phyloP scores from a whole-genome alignment of 2,329 filamentous ascomycete species.

The Colletotrichum godetiae region DNA sequence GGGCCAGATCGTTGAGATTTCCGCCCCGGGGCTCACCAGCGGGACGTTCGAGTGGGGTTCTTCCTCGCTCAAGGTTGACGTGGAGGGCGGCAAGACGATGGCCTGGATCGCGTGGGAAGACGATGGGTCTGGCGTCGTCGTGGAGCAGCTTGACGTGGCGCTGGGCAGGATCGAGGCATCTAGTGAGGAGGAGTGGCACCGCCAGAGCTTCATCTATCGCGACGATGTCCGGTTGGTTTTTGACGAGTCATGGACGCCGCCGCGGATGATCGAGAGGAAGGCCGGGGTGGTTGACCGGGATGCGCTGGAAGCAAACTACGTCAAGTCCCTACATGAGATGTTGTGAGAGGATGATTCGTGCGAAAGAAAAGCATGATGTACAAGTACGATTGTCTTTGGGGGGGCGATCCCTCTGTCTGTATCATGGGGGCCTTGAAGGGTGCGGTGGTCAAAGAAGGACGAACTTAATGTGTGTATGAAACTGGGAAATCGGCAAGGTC shows the following conservation, averaged over 20 bases:
- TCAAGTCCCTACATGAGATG: neutral
- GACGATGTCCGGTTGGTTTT: conserved; percentile 28
- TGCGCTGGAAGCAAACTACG: conserved; percentile 37
- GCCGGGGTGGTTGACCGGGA: conserved; percentile 35
- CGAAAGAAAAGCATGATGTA: neutral
- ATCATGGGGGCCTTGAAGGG: neutral
- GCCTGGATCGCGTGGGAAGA: conserved; percentile 34
- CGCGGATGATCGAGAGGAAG: conserved; percentile 23
- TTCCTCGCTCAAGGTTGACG: conserved; percentile 9
- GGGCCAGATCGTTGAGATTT: conserved; percentile 33
- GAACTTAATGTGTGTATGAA: conserved; percentile 10
- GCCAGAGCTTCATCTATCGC: conserved; percentile 33
- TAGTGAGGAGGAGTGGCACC: conserved; percentile 34
- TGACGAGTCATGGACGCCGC: conserved; percentile 25
- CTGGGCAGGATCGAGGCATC: conserved; percentile 23
- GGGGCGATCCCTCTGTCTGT: neutral
- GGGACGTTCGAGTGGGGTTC: conserved; percentile 38
- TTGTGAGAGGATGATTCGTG: neutral
- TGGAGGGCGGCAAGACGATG: conserved; percentile 27
- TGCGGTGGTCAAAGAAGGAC: neutral
- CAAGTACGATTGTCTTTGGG: neutral
- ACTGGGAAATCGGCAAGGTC: neutral
- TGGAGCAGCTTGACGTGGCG: conserved; percentile 34
- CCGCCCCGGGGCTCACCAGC: conserved; percentile 31
- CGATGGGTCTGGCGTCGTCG: neutral